Percentiles rank a stretch among this genome's conserved stretches.
Evolutionary conservation across 176 grass and related monocot genomes (phyloP).

Genomic region (Lolium rigidum): DNA sequence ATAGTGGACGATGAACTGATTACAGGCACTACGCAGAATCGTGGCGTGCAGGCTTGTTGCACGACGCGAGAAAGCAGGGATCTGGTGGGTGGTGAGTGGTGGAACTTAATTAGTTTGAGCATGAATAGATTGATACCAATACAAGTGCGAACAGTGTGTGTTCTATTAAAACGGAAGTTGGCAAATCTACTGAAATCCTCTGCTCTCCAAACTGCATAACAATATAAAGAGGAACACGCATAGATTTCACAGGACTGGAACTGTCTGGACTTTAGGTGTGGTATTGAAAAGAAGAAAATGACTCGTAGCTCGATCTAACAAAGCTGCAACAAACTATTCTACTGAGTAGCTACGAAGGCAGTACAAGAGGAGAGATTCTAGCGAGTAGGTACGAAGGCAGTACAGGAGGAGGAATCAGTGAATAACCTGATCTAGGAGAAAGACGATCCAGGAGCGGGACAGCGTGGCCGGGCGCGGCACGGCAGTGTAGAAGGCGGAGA

Average conservation of each 20-base stretch:
- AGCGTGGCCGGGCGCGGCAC: conserved; percentile 60
- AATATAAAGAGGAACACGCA: not conserved
- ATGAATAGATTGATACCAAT: not conserved
- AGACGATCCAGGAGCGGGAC: conserved; percentile 71
- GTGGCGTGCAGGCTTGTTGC: not conserved
- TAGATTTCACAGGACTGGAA: not conserved
- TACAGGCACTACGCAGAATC: not conserved
- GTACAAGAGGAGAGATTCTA: not conserved
- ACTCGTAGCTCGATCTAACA: not conserved
- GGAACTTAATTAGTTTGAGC: not conserved
- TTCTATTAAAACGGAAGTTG: not conserved
- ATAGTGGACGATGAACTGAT: not conserved
- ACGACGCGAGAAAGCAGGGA: not conserved
- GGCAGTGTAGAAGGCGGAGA: conserved; percentile 70
- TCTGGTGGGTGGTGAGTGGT: not conserved
- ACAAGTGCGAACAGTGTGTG: too few species aligned
- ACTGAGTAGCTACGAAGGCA: not conserved
- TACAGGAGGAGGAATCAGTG: not conserved
- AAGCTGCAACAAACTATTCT: not conserved
- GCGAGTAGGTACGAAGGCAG: not conserved
- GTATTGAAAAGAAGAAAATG: not conserved
- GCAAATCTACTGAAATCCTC: conserved; percentile 1
- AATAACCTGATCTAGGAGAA: conserved; percentile 87
- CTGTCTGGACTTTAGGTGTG: not conserved
- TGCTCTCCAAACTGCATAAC: not conserved